Conservation (phyloP, 2,329 filamentous ascomycete genomes). For the Chalaropsis ovoidea region DNA sequence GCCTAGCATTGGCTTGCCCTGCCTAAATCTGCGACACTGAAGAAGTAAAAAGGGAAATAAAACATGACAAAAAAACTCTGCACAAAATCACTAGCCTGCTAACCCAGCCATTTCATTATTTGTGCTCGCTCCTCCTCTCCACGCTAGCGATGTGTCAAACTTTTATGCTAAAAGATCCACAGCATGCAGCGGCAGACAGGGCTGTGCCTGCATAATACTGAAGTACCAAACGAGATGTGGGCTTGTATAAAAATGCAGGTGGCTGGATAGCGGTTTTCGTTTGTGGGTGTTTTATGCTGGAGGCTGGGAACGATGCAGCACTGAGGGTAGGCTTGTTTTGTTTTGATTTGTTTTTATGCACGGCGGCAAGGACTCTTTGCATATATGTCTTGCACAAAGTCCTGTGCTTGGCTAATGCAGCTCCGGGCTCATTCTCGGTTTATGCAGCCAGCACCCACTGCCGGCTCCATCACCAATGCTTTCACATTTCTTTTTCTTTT, state of each 20-base stretch:
- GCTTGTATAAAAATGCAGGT: background rate
- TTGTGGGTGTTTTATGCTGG: background rate
- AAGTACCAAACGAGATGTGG: no score
- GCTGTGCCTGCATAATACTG: background rate
- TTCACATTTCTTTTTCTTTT: background rate
- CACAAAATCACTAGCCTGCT: background rate
- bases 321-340: background rate
- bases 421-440: no score
- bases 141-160: background rate
- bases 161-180: slow-evolving; percentile 8
- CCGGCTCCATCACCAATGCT: no score
- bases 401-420: background rate
- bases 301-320: background rate
- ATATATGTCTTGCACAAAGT: background rate
- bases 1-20: no score
- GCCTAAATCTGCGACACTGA: no score
- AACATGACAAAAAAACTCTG: background rate
- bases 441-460: no score
- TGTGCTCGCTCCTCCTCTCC: background rate
- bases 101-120: slow-evolving; percentile 3
- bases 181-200: background rate
- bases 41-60: background rate
- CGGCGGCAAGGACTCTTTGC: background rate
- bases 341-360: background rate
- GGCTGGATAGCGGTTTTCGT: background rate